A percentile compares a stretch with the other conserved stretches of the same genome.
Conservation (phyloP, 345 rosid species). For the Corymbia maculata region DNA sequence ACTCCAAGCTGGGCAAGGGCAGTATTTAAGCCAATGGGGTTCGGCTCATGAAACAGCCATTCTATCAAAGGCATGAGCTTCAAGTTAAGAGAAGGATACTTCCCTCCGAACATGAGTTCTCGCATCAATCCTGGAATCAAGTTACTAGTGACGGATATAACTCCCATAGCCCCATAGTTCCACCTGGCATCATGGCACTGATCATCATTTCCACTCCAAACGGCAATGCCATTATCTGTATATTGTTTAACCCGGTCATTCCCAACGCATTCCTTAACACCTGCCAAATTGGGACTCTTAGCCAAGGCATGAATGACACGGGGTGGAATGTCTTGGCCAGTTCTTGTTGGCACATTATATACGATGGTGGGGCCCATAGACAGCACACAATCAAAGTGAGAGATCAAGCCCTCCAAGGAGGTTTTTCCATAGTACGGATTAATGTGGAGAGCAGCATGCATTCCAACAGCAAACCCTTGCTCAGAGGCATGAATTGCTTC, state of each 20-base stretch:
- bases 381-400: conserved; percentile 64
- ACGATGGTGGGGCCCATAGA: conserved; percentile 83
- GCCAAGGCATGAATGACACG: conserved; percentile 46
- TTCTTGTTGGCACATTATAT: conserved; percentile 79
- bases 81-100: conserved; percentile 39
- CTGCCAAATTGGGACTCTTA: conserved; percentile 55
- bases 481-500: conserved; percentile 92
- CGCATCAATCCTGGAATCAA: conserved; percentile 60
- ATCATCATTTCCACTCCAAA: conserved; percentile 92
- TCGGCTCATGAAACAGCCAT: conserved; percentile 77
- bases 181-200: conserved; percentile 87
- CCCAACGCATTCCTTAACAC: conserved; percentile 77
- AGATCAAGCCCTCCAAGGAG: conserved; percentile 62
- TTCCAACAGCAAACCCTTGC: conserved; percentile 90
- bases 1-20: conserved; percentile 89
- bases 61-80: conserved; percentile 68
- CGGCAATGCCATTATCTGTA: conserved; percentile 54
- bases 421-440: conserved; percentile 94
- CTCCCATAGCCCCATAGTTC: conserved; percentile 69
- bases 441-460: conserved; percentile 92
- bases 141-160: conserved; percentile 75
- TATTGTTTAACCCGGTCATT: conserved; percentile 59
- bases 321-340: conserved; percentile 79
- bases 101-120: conserved; percentile 63
- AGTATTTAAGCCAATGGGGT: conserved; percentile 77